Evolutionary conservation across 345 rosid species (phyloP).

Genomic region (Citrus sp.): DNA sequence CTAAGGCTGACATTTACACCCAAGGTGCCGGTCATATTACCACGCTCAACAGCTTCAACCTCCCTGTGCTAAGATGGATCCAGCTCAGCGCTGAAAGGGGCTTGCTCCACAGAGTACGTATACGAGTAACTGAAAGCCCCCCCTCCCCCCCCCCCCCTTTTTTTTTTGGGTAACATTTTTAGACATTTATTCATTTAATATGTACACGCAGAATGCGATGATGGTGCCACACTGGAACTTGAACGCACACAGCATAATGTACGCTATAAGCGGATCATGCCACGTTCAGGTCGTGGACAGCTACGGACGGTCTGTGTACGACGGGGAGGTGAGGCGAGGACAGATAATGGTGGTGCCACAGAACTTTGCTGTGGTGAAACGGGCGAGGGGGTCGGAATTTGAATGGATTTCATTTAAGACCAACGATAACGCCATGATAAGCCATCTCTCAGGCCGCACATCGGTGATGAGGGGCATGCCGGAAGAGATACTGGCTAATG

Average conservation of each 20-base stretch:
- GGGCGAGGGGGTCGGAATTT: conserved; percentile 45
- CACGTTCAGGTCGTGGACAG: conserved; percentile 56
- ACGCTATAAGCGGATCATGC: conserved; percentile 51
- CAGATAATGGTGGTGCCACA: conserved; percentile 64
- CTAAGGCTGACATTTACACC: conserved; percentile 53
- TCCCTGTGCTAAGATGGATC: conserved; percentile 53
- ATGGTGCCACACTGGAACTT: conserved; percentile 62
- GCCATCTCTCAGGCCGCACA: conserved; percentile 48
- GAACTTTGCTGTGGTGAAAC: conserved; percentile 51
- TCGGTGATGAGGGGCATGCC: conserved; percentile 57
- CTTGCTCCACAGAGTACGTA: conserved; percentile 34
- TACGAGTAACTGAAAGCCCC: neutral
- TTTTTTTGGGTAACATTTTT: too few relatives aligned
- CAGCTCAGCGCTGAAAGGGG: conserved; percentile 61
- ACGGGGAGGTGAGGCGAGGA: conserved; percentile 47
- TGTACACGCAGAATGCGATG: conserved; percentile 42
- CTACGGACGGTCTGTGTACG: conserved; percentile 50
- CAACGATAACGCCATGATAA: conserved; percentile 42
- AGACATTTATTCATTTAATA: too few relatives aligned
- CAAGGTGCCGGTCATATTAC: conserved; percentile 53
- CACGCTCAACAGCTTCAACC: conserved; percentile 52
- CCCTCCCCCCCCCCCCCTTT: too few relatives aligned
- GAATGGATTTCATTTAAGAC: conserved; percentile 75
- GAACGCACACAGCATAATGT: conserved; percentile 62
- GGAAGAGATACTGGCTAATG: conserved; percentile 43